Conservation (phyloP, 1,139 yeast genomes). For the Meyerozyma athensensis region DNA sequence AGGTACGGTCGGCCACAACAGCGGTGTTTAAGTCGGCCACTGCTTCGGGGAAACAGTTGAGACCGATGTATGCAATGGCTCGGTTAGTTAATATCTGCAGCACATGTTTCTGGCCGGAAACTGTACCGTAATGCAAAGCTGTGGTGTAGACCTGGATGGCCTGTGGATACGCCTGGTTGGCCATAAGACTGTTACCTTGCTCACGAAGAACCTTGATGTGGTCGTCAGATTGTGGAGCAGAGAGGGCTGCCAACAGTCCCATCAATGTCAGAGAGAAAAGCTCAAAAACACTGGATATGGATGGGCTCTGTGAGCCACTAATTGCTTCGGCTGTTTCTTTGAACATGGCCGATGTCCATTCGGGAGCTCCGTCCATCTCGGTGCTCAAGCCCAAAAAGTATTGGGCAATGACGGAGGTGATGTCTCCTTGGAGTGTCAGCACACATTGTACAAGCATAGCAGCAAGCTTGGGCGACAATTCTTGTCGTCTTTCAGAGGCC, state of each 20-base stretch:
- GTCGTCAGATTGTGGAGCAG: not conserved
- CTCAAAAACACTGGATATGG: not conserved
- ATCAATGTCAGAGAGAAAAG: not conserved
- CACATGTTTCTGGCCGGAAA: slow-evolving; percentile 15
- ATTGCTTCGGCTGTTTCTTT: not conserved
- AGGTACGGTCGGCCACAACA: slow-evolving; percentile 26
- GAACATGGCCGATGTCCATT: not conserved
- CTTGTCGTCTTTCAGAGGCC: not conserved
- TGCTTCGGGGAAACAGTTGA: slow-evolving; percentile 41
- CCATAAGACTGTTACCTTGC: slow-evolving; percentile 41
- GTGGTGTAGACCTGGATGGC: slow-evolving; percentile 39
- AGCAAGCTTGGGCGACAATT: not conserved
- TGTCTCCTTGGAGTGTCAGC: not conserved
- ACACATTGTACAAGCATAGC: not conserved
- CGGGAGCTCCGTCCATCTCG: not conserved
- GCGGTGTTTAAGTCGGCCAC: slow-evolving; percentile 35
- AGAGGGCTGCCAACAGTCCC: not conserved
- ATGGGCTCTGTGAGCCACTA: not conserved
- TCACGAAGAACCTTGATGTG: slow-evolving; percentile 26
- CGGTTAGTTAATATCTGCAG: slow-evolving; percentile 38
- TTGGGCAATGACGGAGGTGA: not conserved
- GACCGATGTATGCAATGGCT: slow-evolving; percentile 41
- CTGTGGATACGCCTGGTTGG: slow-evolving; percentile 34
- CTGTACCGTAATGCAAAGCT: slow-evolving; percentile 24
- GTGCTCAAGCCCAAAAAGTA: not conserved